phyloP scores from a whole-genome alignment of 2,329 filamentous ascomycete species.

The Xylariales sp. region DNA sequence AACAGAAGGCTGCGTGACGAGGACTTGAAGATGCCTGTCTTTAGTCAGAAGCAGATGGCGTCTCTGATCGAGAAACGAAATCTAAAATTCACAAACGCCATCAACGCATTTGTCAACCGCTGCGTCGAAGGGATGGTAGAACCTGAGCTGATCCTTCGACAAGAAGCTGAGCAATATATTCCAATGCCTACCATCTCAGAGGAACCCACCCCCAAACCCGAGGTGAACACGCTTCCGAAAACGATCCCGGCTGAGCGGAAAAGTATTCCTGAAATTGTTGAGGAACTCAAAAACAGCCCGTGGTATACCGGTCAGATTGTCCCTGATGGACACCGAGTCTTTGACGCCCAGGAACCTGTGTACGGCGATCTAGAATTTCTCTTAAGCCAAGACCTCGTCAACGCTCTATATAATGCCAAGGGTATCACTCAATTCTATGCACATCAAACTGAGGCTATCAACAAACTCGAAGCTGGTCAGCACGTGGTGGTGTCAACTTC shows the following conservation, averaged over 20 bases:
- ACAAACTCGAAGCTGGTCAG: slow-evolving; percentile 73
- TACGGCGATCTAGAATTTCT: slow-evolving; percentile 82
- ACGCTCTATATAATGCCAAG: slow-evolving; percentile 89
- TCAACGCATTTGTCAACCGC: slow-evolving; percentile 71
- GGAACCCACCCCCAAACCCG: slow-evolving; percentile 23
- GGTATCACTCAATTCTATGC: slow-evolving; percentile 83
- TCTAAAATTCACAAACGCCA: slow-evolving; percentile 71
- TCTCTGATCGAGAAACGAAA: slow-evolving; percentile 87
- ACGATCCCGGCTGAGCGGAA: slow-evolving; percentile 78
- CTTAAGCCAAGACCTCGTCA: slow-evolving; percentile 88
- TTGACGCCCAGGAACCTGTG: slow-evolving; percentile 77
- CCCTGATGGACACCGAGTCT: slow-evolving; percentile 85
- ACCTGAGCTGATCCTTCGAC: slow-evolving; percentile 60
- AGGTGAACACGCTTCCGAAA: slow-evolving; percentile 51
- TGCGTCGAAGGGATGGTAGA: slow-evolving; percentile 64
- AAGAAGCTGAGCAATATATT: slow-evolving; percentile 55
- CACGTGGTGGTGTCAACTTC: slow-evolving; percentile 93
- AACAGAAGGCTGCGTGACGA: slow-evolving; percentile 69
- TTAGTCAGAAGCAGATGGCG: slow-evolving; percentile 88
- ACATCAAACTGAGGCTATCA: slow-evolving; percentile 92
- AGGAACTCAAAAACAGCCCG: slow-evolving; percentile 73
- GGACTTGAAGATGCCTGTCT: slow-evolving; percentile 86
- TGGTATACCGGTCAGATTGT: slow-evolving; percentile 95
- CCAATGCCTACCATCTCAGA: slow-evolving; percentile 51
- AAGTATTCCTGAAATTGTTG: slow-evolving; percentile 76